Evolutionary conservation across 805 yeast species (phyloP).

Genomic region (Schizosaccharomyces cryophilus): DNA sequence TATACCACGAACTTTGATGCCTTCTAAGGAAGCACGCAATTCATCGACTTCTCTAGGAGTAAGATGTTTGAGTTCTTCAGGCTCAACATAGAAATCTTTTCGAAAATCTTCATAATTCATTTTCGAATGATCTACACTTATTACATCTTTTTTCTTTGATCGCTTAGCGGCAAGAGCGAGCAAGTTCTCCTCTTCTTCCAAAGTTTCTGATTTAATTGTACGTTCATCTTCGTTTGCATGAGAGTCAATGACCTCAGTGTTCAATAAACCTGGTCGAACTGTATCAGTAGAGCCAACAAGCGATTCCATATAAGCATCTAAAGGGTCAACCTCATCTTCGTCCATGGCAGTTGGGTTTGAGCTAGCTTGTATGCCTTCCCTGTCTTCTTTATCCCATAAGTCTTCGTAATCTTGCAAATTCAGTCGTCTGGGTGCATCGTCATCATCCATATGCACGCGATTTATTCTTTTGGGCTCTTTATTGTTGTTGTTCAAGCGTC

Average conservation of each 20-base stretch:
- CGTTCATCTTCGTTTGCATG: constrained; percentile 10
- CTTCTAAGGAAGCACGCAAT: constrained; percentile 29
- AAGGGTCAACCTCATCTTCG: constrained; percentile 19
- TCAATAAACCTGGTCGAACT: constrained; percentile 1
- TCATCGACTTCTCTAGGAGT: constrained; percentile 31
- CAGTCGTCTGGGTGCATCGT: constrained; percentile 12
- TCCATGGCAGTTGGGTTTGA: constrained; percentile 7
- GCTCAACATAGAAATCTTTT: constrained; percentile 38
- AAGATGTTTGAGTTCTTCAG: constrained; percentile 25
- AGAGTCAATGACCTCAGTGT: constrained; percentile 5
- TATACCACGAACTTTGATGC: constrained; percentile 40
- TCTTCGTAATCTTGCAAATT: constrained; percentile 15
- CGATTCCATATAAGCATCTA: constrained; percentile 23
- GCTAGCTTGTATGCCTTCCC: constrained; percentile 10
- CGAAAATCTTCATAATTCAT: constrained; percentile 28
- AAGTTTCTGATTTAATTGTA: constrained; percentile 13
- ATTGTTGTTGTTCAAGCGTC: not conserved
- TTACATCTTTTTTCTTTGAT: constrained; percentile 27
- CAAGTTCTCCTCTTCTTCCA: constrained; percentile 13
- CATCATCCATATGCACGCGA: not conserved
- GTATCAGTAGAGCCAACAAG: constrained; percentile 5
- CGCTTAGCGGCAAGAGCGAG: constrained; percentile 13
- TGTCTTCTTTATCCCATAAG: constrained; percentile 13
- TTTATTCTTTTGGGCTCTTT: not conserved
- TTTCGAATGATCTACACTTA: constrained; percentile 22